Evolutionary conservation across 2,329 filamentous ascomycete species (phyloP), one percentile per base, ranked within the genome.

Genomic region (Furcasterigmium furcatum): DNA sequence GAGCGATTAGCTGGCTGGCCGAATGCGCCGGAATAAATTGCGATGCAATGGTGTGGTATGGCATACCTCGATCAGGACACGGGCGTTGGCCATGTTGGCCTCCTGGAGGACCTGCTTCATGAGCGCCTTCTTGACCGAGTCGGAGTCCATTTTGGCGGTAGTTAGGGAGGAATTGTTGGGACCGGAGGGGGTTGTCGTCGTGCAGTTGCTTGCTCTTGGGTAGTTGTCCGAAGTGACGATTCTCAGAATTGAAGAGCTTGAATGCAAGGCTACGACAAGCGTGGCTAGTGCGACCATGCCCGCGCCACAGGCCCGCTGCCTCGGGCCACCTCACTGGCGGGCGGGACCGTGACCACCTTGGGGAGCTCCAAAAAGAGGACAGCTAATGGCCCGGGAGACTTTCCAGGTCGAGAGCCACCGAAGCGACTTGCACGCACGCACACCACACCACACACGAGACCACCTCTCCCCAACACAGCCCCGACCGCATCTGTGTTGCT

Each of bases 11-110:
- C n/a, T n/a, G n/a, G 20, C 18, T 24, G 39, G 39, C 3, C 16
- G 14, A n/a, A 16, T 16, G 32, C 24, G 24, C 24, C 24, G 12
- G 24, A 2, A 38, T 18, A 12, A 21, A 14, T 16, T n/a, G n/a
- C n/a, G 34, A 19, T n/a, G n/a, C n/a, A n/a, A n/a, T n/a, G n/a
- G n/a, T n/a, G n/a, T n/a, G n/a, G n/a, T n/a, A n/a, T n/a, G n/a
- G n/a, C 72, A 45, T 72, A 87, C 86, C 67, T 85, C 78, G 58
- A 91, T 87, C 57, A 91, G 72, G 54, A 76, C 73, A 52, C 81
- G 78, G 38, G 85, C 85, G 58, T 91, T 91, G 58, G 72, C 74
- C 55, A 87, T 72, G 64, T 82, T 83, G 51, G 80, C 73, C 66
- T 87, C 81, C 52, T 76, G 65, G 61, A 79, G 76, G 52, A 87